A percentile compares a stretch with the other conserved stretches of the same genome.
Evolutionary conservation across 306 rosid genomes (phyloP).

Genomic region (Malus asiatica): DNA sequence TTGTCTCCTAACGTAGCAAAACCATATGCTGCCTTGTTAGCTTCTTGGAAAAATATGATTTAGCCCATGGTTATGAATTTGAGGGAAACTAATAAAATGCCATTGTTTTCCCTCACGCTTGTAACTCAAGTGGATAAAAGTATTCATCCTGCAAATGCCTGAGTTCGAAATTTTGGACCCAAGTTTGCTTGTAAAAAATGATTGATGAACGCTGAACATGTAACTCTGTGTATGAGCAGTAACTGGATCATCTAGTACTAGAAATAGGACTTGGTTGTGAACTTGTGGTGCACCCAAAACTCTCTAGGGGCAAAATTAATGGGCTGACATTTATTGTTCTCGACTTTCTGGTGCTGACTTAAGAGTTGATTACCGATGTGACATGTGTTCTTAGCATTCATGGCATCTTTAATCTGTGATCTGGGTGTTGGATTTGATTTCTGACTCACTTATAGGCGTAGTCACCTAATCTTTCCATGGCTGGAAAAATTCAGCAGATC

Average conservation of each 20-base stretch:
- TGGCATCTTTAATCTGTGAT: neutral
- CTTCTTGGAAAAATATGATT: no score
- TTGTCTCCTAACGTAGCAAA: no score
- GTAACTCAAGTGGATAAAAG: neutral
- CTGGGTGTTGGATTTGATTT: slow-evolving; percentile 4
- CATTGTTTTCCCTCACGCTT: neutral
- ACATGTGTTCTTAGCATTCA: neutral
- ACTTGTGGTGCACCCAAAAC: neutral
- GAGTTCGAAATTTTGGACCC: neutral
- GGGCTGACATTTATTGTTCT: neutral
- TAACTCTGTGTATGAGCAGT: neutral
- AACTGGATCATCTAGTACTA: neutral
- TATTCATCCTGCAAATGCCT: neutral
- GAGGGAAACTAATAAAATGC: neutral
- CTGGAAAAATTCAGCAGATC: no score
- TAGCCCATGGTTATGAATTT: neutral
- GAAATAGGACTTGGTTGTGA: neutral
- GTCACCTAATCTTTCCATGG: neutral
- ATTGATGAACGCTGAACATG: neutral
- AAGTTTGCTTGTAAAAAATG: neutral
- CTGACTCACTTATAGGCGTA: neutral
- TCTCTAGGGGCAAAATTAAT: neutral
- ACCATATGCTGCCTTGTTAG: neutral
- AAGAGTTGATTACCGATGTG: neutral
- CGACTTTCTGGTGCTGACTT: neutral